A percentile compares a stretch with the other conserved stretches of the same genome.
Evolutionary conservation across 2,329 filamentous ascomycete species (phyloP).

Genomic region (Zasmidium angulare): DNA sequence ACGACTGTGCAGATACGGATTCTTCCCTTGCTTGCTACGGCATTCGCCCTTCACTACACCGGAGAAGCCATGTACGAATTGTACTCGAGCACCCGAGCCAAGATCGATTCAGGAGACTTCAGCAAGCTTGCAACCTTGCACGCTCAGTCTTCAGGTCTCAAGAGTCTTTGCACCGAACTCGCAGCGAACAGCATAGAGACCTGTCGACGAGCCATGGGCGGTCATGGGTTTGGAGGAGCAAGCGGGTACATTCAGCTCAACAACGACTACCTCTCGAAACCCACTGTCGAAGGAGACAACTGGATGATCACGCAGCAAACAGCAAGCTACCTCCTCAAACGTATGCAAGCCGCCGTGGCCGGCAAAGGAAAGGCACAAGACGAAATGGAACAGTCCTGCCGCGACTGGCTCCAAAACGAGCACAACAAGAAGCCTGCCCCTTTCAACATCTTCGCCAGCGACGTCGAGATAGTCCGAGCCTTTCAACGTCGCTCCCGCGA

Average conservation of each 20-base stretch:
- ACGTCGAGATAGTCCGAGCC: constrained; percentile 43
- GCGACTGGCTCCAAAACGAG: constrained; percentile 39
- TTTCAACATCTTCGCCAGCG: constrained; percentile 35
- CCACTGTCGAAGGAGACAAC: constrained; percentile 57
- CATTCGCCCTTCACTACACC: constrained; percentile 51
- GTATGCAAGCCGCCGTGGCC: constrained; percentile 45
- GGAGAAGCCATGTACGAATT: constrained; percentile 52
- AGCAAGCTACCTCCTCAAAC: constrained; percentile 53
- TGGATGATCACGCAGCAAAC: constrained; percentile 60
- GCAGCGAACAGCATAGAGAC: constrained; percentile 57
- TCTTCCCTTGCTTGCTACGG: constrained; percentile 53
- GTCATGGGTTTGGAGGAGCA: constrained; percentile 54
- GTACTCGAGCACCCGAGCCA: constrained; percentile 46
- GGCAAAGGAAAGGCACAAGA: constrained; percentile 38
- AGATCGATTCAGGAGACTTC: constrained; percentile 53
- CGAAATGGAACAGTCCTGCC: constrained; percentile 43
- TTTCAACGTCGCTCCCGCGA: constrained; percentile 49
- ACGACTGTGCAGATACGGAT: constrained; percentile 56
- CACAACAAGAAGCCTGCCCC: constrained; percentile 29
- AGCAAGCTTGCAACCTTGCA: constrained; percentile 52
- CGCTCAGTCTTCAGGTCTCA: constrained; percentile 54
- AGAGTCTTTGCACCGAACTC: constrained; percentile 54
- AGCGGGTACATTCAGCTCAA: constrained; percentile 55
- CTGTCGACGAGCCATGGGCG: constrained; percentile 54
- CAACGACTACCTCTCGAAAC: constrained; percentile 53